A percentile compares a stretch with the other conserved stretches of the same genome.
phyloP scores from a whole-genome alignment of 805 yeast genomes.

The Nematodospora valgi region DNA sequence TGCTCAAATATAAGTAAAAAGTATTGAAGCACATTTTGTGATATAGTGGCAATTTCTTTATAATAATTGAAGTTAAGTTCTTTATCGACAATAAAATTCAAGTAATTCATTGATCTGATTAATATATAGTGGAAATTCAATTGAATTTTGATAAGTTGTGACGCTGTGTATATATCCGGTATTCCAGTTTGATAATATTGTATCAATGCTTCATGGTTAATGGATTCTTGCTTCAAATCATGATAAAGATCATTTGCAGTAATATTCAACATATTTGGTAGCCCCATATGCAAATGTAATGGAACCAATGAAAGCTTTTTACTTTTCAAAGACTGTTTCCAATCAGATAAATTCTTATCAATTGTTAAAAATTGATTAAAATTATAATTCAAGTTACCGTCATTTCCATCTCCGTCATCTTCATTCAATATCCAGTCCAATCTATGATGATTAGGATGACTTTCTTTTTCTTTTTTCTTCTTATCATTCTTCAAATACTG shows the following conservation, averaged over 20 bases:
- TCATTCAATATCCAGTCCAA: slow-evolving; percentile 44
- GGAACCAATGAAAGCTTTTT: slow-evolving; percentile 26
- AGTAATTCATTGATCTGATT: slow-evolving; percentile 40
- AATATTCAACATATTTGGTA: slow-evolving; percentile 21
- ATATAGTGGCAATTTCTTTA: slow-evolving; percentile 31
- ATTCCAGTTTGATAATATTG: slow-evolving; percentile 28
- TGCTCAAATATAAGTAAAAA: slow-evolving; percentile 37
- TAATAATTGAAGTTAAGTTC: slow-evolving; percentile 35
- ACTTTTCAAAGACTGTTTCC: slow-evolving; percentile 37
- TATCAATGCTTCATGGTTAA: slow-evolving; percentile 16
- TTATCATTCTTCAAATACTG: slow-evolving; percentile 34
- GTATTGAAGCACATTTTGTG: slow-evolving; percentile 36
- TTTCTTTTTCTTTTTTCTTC: slow-evolving; percentile 17
- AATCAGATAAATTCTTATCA: slow-evolving; percentile 37
- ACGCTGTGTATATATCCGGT: slow-evolving; percentile 38
- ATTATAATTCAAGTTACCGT: slow-evolving; percentile 44
- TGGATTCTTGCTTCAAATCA: slow-evolving; percentile 19
- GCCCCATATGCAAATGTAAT: slow-evolving; percentile 27
- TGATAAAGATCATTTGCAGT: slow-evolving; percentile 27
- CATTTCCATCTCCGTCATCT: slow-evolving; percentile 47
- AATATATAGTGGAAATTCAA: slow-evolving; percentile 41
- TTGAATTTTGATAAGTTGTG: slow-evolving; percentile 40
- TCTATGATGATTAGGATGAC: slow-evolving; percentile 17
- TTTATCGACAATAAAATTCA: slow-evolving; percentile 41
- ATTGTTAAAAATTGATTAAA: slow-evolving; percentile 40